Base-by-base conservation (phyloP, 2,329 filamentous ascomycete species). In the Tolypocladium tropicale region DNA sequence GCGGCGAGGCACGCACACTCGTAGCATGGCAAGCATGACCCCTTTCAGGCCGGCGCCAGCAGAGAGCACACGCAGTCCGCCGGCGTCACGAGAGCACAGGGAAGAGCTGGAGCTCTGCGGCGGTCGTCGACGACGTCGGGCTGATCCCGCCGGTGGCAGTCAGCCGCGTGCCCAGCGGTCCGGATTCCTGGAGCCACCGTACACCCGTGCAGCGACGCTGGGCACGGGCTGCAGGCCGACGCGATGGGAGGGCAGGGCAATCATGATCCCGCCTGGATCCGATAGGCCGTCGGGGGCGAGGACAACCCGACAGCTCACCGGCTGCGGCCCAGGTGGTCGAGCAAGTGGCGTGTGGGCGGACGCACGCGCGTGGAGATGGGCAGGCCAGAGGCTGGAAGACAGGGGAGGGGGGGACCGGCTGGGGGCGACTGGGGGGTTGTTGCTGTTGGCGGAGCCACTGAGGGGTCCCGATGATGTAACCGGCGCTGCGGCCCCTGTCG, bases 401-500 rank as follows among this genome's bases (percentile, higher is more conserved):
- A n/a, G n/a, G n/a, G n/a, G n/a, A n/a, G n/a, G n/a, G 2, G 11
- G n/a, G 14, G n/a, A 34, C 18, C 25, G 28, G n/a, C 4, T 6
- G 49, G n/a, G 6, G 33, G 49, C 16, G 28, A 23, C n/a, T 16
- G n/a, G 34, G 12, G 25, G 18, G 3, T 4, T 12, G n/a, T n/a
- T n/a, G n/a, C n/a, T n/a, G n/a, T n/a, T n/a, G n/a, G n/a, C n/a
- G n/a, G 36, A 37, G 43, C 25, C 25, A 28, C 14, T 37, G 43
- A 51, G 53, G 53, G 53, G 43, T 55, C 53, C n/a, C 53, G 51
- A 53, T 53, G 55, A 53, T 53, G 55, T 53, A 56, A 56, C 46
- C 43, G 21, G 33, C 30, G 14, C 30, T 6, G 41, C 18, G 30
- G n/a, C 39, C 41, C 53, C 37, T 53, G 51, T n/a, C 33, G 21